Conservation (phyloP, 768 basidiomycete species). For the Clitopilus passeckerianus region DNA sequence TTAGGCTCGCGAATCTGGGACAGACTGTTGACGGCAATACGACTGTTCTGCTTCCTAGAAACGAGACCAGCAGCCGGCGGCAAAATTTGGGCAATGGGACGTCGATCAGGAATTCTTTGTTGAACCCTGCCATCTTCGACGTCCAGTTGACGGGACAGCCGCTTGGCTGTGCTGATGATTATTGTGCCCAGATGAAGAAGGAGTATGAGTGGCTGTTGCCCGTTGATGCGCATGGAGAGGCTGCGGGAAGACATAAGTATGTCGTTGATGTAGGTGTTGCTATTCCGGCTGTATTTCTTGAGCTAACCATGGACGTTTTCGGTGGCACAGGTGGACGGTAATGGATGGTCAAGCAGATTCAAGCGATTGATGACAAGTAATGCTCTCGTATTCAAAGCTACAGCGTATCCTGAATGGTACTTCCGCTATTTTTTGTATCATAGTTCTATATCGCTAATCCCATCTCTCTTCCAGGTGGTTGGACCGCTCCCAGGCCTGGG, state of each 20-base stretch:
- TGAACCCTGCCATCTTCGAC: slow-evolving; percentile 51
- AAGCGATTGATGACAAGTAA: slow-evolving; percentile 54
- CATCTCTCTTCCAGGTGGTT: slow-evolving; percentile 31
- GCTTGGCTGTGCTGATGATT: slow-evolving; percentile 31
- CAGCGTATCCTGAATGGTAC: slow-evolving; percentile 67
- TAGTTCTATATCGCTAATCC: background rate
- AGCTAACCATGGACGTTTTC: background rate
- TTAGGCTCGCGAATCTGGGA: slow-evolving; percentile 31
- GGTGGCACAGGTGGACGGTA: slow-evolving; percentile 41
- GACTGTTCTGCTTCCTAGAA: slow-evolving; percentile 25
- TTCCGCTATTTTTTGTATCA: slow-evolving; percentile 2
- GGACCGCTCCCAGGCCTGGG: slow-evolving; percentile 57
- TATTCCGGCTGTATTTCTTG: too few relatives aligned
- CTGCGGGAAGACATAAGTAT: slow-evolving; percentile 53
- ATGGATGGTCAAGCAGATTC: slow-evolving; percentile 63
- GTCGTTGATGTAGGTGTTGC: slow-evolving; percentile 41
- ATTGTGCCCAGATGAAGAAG: slow-evolving; percentile 33
- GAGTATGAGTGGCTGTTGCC: background rate
- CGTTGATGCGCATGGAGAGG: slow-evolving; percentile 17
- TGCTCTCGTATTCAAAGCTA: slow-evolving; percentile 59
- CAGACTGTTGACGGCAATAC: slow-evolving; percentile 23
- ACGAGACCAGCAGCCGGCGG: slow-evolving; percentile 5
- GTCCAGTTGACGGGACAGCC: slow-evolving; percentile 45
- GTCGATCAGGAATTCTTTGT: slow-evolving; percentile 20
- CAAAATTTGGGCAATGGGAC: slow-evolving; percentile 27